Evolutionary conservation across 495 filamentous ascomycete species (phyloP).

Genomic region (Aspergillus bertholletiae): DNA sequence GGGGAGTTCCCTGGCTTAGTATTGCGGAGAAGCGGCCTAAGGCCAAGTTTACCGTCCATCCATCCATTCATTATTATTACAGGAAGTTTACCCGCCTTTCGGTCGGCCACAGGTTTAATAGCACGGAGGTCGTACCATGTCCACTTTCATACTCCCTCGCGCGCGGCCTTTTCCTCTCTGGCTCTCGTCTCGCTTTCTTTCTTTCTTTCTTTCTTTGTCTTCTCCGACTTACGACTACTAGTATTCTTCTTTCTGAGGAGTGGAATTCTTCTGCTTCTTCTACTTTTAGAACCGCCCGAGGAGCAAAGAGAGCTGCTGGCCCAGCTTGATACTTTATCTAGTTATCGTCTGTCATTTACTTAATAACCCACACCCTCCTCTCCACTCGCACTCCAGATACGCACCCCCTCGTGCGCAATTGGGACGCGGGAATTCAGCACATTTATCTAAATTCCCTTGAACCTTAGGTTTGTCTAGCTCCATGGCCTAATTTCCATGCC

Average conservation of each 20-base stretch:
- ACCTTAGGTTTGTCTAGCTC: slow-evolving; percentile 13
- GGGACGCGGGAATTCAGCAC: neutral
- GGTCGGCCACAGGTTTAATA: slow-evolving; percentile 15
- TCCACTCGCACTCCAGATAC: neutral
- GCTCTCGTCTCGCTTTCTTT: slow-evolving; percentile 7
- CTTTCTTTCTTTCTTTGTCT: neutral
- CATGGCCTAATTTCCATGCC: slow-evolving; percentile 6
- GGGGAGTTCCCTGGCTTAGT: too few relatives aligned
- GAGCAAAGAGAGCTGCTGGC: slow-evolving; percentile 11
- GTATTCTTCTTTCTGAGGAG: neutral
- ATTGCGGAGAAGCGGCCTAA: neutral
- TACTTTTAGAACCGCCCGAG: neutral
- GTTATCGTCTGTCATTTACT: neutral
- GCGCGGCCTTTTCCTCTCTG: slow-evolving; percentile 5
- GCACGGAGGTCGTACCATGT: slow-evolving; percentile 12
- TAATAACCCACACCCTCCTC: neutral
- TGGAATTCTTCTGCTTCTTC: neutral
- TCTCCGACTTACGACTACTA: neutral
- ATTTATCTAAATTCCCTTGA: neutral
- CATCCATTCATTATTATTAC: too few relatives aligned
- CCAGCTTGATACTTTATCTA: slow-evolving; percentile 5
- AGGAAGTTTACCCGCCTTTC: slow-evolving; percentile 9
- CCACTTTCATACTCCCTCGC: too few relatives aligned
- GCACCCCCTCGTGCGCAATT: neutral
- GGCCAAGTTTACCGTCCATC: neutral